phyloP scores from a whole-genome alignment of 495 filamentous ascomycete genomes.

The Aspergillus biplanus region DNA sequence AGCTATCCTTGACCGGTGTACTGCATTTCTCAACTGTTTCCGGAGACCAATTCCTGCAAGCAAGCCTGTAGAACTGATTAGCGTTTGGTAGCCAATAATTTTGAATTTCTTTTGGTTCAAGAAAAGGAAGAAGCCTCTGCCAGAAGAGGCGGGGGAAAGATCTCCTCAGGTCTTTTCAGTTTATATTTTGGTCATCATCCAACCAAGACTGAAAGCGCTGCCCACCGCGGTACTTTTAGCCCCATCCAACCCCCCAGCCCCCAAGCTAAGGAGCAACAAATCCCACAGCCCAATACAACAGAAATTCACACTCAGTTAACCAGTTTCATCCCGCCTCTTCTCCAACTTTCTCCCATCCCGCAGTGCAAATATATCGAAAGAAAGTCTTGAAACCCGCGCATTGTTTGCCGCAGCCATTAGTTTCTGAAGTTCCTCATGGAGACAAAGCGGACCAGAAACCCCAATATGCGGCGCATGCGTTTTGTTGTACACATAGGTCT shows the following conservation, averaged over 20 bases:
- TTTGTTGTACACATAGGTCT: constrained; percentile 34
- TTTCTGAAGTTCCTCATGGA: constrained; percentile 50
- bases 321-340: constrained; percentile 6
- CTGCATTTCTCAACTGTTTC: not conserved
- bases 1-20: not conserved
- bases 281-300: constrained; percentile 24
- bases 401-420: constrained; percentile 54
- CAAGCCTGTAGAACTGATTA: not conserved
- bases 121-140: no score
- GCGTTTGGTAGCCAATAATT: not conserved
- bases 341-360: constrained; percentile 5
- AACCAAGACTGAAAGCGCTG: constrained; percentile 33
- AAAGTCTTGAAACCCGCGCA: constrained; percentile 3
- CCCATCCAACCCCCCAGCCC: constrained; percentile 14
- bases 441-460: constrained; percentile 50
- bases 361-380: constrained; percentile 10
- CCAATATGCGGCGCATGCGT: constrained; percentile 40
- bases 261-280: constrained; percentile 17
- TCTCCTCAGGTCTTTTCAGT: constrained; percentile 68
- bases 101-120: no score
- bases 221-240: constrained; percentile 38
- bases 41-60: not conserved
- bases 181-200: constrained; percentile 54
- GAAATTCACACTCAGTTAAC: constrained; percentile 12
- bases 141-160: not conserved